Conservation (phyloP, 164 flowering plant genomes). For the Chimonanthus praecox region DNA sequence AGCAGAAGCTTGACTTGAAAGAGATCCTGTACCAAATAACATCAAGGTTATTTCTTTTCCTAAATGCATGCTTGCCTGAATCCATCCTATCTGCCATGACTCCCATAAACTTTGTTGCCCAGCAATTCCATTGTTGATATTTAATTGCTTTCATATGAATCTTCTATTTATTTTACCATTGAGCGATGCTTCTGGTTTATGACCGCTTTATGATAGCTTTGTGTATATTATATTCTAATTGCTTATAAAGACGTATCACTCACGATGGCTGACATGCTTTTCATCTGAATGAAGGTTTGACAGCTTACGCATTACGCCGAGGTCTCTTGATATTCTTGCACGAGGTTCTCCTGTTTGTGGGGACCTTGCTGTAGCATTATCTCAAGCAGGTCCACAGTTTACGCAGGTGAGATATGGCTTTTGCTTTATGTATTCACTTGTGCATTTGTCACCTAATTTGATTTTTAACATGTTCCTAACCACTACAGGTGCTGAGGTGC, state of each 20-base stretch:
- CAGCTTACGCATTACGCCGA: slow-evolving; percentile 91
- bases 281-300: slow-evolving; percentile 67
- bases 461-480: slow-evolving; percentile 11
- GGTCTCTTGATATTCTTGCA: slow-evolving; percentile 96
- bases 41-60: slow-evolving; percentile 55
- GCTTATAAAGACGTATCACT: background rate
- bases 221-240: background rate
- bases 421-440: background rate
- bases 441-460: slow-evolving; percentile 1
- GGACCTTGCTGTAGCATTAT: slow-evolving; percentile 93
- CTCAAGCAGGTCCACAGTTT: slow-evolving; percentile 98
- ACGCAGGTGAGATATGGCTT: slow-evolving; percentile 59
- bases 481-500: slow-evolving; percentile 72
- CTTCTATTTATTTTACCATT: background rate
- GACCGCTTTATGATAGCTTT: background rate
- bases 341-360: slow-evolving; percentile 97
- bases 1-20: slow-evolving; percentile 92
- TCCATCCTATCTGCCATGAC: background rate
- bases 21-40: slow-evolving; percentile 94
- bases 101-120: background rate
- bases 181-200: slow-evolving; percentile 5
- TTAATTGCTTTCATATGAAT: background rate
- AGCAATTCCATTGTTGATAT: background rate
- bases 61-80: background rate
- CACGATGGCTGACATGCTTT: slow-evolving; percentile 13